These are phyloP conservation scores for Tillandsia fasciculata DNA, from an alignment of 176 grass and related monocot genomes.

Conservation along the genomic window DNA sequence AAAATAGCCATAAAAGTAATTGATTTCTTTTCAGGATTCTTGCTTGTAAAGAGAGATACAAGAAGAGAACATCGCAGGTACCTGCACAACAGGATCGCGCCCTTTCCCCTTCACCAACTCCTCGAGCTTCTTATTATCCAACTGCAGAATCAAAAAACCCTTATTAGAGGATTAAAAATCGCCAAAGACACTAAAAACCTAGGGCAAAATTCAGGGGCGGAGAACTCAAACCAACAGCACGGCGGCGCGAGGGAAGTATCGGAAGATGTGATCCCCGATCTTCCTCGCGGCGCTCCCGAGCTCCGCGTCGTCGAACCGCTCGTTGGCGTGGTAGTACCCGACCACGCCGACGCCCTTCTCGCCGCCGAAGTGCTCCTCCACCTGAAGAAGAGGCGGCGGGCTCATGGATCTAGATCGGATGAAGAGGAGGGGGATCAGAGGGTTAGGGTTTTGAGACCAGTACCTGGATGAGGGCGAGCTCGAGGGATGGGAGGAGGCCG, in stretches of 20 bases:
- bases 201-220: neutral
- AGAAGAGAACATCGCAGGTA: slow-evolving; percentile 19
- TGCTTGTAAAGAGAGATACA: neutral
- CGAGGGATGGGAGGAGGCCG: slow-evolving; percentile 79
- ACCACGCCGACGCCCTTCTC: slow-evolving; percentile 56
- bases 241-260: slow-evolving; percentile 77
- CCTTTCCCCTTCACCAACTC: slow-evolving; percentile 35
- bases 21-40: slow-evolving; percentile 1
- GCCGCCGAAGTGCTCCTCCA: slow-evolving; percentile 62
- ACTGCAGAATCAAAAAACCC: slow-evolving; percentile 28
- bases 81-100: slow-evolving; percentile 45
- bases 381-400: slow-evolving; percentile 9
- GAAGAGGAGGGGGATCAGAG: neutral
- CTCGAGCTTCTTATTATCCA: slow-evolving; percentile 82
- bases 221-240: slow-evolving; percentile 51
- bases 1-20: neutral
- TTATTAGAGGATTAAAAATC: slow-evolving; percentile 5
- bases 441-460: neutral
- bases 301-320: slow-evolving; percentile 50
- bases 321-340: slow-evolving; percentile 98
- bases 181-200: neutral
- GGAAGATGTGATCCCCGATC: slow-evolving; percentile 90
- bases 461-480: slow-evolving; percentile 77
- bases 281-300: slow-evolving; percentile 69
- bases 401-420: neutral